Conservation (phyloP, 2,329 filamentous ascomycete genomes). For the Paramyrothecium sp. region DNA sequence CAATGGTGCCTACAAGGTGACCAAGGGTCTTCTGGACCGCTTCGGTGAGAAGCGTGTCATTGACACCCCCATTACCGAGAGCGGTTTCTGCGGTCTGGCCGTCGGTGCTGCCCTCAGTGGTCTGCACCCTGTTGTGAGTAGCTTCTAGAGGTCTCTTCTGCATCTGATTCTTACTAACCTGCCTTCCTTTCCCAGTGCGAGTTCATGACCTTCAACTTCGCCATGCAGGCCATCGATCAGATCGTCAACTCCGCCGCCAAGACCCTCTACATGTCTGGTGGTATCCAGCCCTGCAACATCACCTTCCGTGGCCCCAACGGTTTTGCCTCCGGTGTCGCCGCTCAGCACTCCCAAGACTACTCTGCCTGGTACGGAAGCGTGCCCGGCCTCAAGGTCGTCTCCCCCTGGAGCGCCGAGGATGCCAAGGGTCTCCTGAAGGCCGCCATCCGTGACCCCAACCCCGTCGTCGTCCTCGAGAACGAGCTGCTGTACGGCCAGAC, state of each 20-base stretch:
- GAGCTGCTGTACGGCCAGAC: slow-evolving; percentile 88
- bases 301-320: slow-evolving; percentile 99
- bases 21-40: slow-evolving; percentile 93
- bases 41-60: slow-evolving; percentile 98
- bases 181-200: slow-evolving; percentile 64
- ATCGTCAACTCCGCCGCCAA: slow-evolving; percentile 99
- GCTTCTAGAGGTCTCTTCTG: background rate
- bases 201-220: slow-evolving; percentile 99
- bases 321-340: slow-evolving; percentile 91
- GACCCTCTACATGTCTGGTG: slow-evolving; percentile 99
- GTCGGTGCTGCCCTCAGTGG: slow-evolving; percentile 94
- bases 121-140: slow-evolving; percentile 85
- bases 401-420: slow-evolving; percentile 95
- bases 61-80: slow-evolving; percentile 97
- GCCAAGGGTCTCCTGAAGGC: slow-evolving; percentile 98
- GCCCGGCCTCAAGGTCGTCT: slow-evolving; percentile 93
- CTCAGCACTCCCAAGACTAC: slow-evolving; percentile 99
- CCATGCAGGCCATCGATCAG: slow-evolving; percentile 99
- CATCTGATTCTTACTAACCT: slow-evolving; percentile 3
- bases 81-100: slow-evolving; percentile 89
- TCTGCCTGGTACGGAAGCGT: slow-evolving; percentile 98
- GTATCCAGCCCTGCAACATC: slow-evolving; percentile 99
- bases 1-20: slow-evolving; percentile 99
- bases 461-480: slow-evolving; percentile 87
- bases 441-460: slow-evolving; percentile 97